Conservation (phyloP, 306 rosid genomes). For the Glycine soja region DNA sequence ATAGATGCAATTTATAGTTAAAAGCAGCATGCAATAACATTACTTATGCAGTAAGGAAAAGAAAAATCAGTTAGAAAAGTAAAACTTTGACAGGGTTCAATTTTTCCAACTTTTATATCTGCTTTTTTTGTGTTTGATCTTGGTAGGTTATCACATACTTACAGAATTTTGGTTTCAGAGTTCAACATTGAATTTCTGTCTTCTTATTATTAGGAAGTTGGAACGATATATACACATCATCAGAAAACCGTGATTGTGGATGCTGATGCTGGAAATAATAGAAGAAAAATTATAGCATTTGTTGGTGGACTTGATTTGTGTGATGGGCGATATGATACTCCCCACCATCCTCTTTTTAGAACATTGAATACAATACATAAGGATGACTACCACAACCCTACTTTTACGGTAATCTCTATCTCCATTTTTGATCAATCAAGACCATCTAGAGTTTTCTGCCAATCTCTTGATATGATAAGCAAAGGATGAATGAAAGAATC, state of each 20-base stretch:
- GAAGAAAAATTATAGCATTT: slow-evolving; percentile 88
- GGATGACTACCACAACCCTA: slow-evolving; percentile 98
- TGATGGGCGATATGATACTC: slow-evolving; percentile 95
- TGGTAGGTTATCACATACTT: slow-evolving; percentile 29
- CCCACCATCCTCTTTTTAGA: slow-evolving; percentile 75
- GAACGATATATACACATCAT: slow-evolving; percentile 96
- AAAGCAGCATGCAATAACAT: neutral
- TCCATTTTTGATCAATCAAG: slow-evolving; percentile 36
- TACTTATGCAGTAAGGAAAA: neutral
- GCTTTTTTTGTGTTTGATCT: neutral
- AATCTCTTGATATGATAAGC: too few species aligned
- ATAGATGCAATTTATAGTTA: neutral
- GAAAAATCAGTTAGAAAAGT: neutral
- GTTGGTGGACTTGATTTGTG: slow-evolving; percentile 99
- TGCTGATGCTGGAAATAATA: slow-evolving; percentile 81
- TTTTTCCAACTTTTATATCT: slow-evolving; percentile 40
- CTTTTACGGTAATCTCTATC: slow-evolving; percentile 71
- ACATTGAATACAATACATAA: slow-evolving; percentile 81
- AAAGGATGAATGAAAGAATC: slow-evolving; percentile 19
- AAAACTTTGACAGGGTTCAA: slow-evolving; percentile 37
- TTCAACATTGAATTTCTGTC: slow-evolving; percentile 44
- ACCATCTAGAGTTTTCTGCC: slow-evolving; percentile 27
- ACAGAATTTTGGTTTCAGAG: slow-evolving; percentile 34
- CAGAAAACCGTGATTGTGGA: slow-evolving; percentile 97
- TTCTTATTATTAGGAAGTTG: slow-evolving; percentile 75